Conservation (phyloP, 2,329 filamentous ascomycete species). For the Thermothelomyces thermophilus region DNA sequence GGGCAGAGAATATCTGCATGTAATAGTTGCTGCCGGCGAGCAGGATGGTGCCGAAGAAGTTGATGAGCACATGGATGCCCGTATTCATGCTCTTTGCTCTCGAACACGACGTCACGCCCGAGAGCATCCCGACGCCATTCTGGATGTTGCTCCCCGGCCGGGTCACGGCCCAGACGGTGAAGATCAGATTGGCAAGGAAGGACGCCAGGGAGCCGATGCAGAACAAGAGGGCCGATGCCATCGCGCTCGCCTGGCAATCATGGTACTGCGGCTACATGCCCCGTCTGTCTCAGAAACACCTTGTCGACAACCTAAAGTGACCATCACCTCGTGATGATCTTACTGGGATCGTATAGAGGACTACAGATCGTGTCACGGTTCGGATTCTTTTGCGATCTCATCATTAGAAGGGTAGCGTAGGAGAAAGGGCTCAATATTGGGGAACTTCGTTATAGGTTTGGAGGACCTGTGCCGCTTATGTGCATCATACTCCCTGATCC, state of each 20-base stretch:
- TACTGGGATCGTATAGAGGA: too few relatives aligned
- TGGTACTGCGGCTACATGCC: background rate
- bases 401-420: too few relatives aligned
- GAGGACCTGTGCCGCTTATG: too few relatives aligned
- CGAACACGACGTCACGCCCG: background rate
- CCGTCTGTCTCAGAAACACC: background rate
- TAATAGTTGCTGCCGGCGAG: conserved; percentile 33
- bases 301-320: too few relatives aligned
- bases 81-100: conserved; percentile 8
- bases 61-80: conserved; percentile 30
- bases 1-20: conserved; percentile 32
- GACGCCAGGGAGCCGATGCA: background rate
- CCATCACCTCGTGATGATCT: too few relatives aligned
- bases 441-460: too few relatives aligned
- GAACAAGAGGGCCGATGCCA: conserved; percentile 1
- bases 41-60: conserved; percentile 28
- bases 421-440: too few relatives aligned
- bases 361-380: too few relatives aligned
- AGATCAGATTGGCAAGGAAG: background rate
- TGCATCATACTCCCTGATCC: too few relatives aligned
- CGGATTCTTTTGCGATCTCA: too few relatives aligned
- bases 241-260: background rate
- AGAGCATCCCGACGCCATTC: background rate
- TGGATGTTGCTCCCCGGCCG: background rate
- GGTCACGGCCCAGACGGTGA: background rate